Percentiles rank a stretch among this genome's conserved stretches.
These are phyloP conservation scores for Rubia yunnanensis DNA, from an alignment of 257 asterid species.

Conservation along the genomic window DNA sequence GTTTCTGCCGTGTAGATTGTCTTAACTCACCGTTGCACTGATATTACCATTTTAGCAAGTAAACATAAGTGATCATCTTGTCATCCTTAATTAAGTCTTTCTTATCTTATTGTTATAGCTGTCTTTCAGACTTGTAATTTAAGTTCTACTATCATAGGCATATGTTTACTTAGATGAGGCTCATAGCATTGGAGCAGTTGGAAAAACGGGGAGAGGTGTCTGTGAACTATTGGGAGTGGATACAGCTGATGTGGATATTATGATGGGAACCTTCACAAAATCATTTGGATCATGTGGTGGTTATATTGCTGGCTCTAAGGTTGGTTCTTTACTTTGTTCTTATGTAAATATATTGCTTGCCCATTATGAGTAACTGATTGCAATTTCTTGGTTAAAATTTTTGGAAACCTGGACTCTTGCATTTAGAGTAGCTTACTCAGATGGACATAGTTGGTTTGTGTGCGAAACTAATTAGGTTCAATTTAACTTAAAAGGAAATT, in stretches of 20 bases:
- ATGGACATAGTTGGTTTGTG: no score
- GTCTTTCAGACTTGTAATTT: constrained; percentile 7
- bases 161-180: constrained; percentile 96
- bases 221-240: constrained; percentile 97
- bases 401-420: no score
- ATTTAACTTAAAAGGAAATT: neutral
- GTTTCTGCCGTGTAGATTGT: neutral
- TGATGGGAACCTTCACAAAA: constrained; percentile 99
- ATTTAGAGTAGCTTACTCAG: neutral
- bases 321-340: constrained; percentile 22
- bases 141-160: constrained; percentile 37
- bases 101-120: neutral
- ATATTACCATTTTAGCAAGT: neutral
- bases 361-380: neutral
- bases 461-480: neutral
- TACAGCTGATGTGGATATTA: constrained; percentile 84
- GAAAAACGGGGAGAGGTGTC: constrained; percentile 94
- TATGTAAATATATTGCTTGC: neutral
- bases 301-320: constrained; percentile 96
- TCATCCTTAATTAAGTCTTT: neutral
- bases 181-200: constrained; percentile 98
- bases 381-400: no score
- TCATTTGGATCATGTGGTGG: constrained; percentile 99
- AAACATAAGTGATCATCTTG: neutral
- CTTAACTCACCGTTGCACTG: neutral